Evolutionary conservation across 345 rosid genomes (phyloP).

Genomic region (Eucalyptus pumila): DNA sequence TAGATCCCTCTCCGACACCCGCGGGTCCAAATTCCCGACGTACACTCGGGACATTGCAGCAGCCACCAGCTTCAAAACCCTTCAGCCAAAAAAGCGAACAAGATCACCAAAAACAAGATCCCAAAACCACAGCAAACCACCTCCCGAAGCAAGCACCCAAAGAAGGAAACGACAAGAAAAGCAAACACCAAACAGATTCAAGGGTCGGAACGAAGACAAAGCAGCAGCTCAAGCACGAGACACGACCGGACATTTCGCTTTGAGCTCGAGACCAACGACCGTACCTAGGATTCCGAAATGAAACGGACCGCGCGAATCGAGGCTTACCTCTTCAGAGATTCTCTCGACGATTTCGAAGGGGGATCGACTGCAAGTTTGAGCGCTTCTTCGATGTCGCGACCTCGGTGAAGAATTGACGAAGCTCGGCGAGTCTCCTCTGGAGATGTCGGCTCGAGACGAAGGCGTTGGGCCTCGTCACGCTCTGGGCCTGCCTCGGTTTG

Average conservation of each 20-base stretch:
- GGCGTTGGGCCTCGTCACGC: background rate
- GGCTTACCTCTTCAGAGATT: background rate
- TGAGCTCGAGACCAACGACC: background rate
- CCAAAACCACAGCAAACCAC: background rate
- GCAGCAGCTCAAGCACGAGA: background rate
- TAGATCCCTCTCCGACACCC: constrained; percentile 63
- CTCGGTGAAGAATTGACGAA: background rate
- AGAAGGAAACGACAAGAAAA: background rate
- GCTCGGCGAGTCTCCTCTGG: background rate
- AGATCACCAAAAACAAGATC: background rate
- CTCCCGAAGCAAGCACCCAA: background rate
- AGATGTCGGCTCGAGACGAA: background rate
- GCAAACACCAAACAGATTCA: background rate
- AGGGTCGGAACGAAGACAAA: background rate
- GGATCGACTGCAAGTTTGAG: background rate
- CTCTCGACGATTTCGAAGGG: background rate
- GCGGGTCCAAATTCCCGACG: constrained; percentile 66
- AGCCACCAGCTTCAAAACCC: background rate
- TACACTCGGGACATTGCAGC: constrained; percentile 58
- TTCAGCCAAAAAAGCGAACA: background rate
- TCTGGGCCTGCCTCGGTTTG: background rate
- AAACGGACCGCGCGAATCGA: background rate
- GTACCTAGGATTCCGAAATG: background rate
- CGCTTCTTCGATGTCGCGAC: background rate
- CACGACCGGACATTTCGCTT: background rate